These are phyloP conservation scores for Martensiomyces pterosporus DNA, from an alignment of 192 early-diverging fungal genomes.

Conservation along the genomic window DNA sequence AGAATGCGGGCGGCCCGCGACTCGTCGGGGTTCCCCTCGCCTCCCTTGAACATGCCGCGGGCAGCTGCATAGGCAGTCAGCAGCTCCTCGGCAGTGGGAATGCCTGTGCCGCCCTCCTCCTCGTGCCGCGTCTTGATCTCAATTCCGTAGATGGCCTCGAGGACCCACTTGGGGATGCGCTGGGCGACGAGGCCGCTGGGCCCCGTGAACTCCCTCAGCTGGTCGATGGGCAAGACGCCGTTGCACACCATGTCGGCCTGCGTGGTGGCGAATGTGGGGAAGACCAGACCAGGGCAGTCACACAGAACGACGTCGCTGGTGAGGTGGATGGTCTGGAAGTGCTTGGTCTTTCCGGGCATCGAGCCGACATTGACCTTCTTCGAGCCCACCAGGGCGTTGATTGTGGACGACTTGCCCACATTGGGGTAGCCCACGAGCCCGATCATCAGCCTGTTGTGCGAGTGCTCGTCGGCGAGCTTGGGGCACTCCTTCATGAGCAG, in stretches of 20 bases:
- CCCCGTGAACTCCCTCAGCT: slow-evolving; percentile 91
- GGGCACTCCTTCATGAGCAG: slow-evolving; percentile 60
- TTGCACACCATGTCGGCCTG: slow-evolving; percentile 99
- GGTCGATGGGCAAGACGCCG: slow-evolving; percentile 98
- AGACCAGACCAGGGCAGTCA: slow-evolving; percentile 99
- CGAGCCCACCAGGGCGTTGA: slow-evolving; percentile 94
- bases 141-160: slow-evolving; percentile 94
- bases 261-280: slow-evolving; percentile 97
- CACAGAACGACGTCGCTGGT: slow-evolving; percentile 82
- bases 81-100: slow-evolving; percentile 88
- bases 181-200: slow-evolving; percentile 75
- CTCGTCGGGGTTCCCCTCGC: slow-evolving; percentile 98
- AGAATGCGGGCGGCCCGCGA: slow-evolving; percentile 93
- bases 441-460: slow-evolving; percentile 67
- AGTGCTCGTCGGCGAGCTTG: slow-evolving; percentile 30
- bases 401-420: slow-evolving; percentile 98
- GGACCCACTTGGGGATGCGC: slow-evolving; percentile 80
- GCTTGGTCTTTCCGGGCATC: slow-evolving; percentile 99
- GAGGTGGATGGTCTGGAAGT: slow-evolving; percentile 98
- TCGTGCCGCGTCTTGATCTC: slow-evolving; percentile 67
- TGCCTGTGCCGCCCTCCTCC: slow-evolving; percentile 71
- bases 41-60: slow-evolving; percentile 83
- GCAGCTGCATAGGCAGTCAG: slow-evolving; percentile 88
- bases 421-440: slow-evolving; percentile 99
- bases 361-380: slow-evolving; percentile 93